These are phyloP conservation scores for Amaranthus palmeri DNA, from an alignment of 148 eudicot species.

Conservation along the genomic window DNA sequence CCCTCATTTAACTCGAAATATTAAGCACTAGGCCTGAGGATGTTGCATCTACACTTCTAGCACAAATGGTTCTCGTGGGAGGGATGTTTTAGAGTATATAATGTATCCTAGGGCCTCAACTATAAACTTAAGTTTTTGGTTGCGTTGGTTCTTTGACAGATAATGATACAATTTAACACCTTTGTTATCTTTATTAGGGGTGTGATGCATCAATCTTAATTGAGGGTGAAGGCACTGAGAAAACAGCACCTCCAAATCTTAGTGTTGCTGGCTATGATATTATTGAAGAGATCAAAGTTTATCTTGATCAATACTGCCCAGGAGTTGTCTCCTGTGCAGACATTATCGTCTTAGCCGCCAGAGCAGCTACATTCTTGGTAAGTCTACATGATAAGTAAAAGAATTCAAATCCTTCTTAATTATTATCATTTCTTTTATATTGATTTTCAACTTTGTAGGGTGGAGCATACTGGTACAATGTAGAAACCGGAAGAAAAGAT, in stretches of 20 bases:
- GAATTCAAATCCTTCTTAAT: too few species aligned
- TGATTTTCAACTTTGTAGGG: conserved; percentile 3
- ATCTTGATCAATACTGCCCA: conserved; percentile 34
- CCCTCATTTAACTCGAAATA: too few species aligned
- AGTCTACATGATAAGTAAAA: neutral
- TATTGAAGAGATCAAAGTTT: conserved; percentile 36
- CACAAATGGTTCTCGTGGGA: too few species aligned
- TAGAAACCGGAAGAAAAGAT: conserved; percentile 25
- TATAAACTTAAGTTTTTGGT: too few species aligned
- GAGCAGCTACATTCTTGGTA: conserved; percentile 37
- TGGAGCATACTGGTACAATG: conserved; percentile 25
- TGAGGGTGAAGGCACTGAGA: conserved; percentile 21
- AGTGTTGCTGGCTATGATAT: conserved; percentile 18
- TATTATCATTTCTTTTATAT: too few species aligned
- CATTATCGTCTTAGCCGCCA: conserved; percentile 36
- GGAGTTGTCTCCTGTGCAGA: conserved; percentile 64
- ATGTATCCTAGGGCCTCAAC: too few species aligned
- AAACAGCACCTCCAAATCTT: conserved; percentile 2
- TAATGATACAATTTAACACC: too few species aligned
- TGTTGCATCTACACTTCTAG: too few species aligned
- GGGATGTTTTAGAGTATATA: too few species aligned
- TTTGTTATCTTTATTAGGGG: neutral
- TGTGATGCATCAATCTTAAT: conserved; percentile 25
- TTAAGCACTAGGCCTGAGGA: too few species aligned
- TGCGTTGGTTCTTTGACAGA: too few species aligned